These are phyloP conservation scores for Verticillium albo-atrum DNA, from an alignment of 2,329 filamentous ascomycete genomes.

Conservation along the genomic window DNA sequence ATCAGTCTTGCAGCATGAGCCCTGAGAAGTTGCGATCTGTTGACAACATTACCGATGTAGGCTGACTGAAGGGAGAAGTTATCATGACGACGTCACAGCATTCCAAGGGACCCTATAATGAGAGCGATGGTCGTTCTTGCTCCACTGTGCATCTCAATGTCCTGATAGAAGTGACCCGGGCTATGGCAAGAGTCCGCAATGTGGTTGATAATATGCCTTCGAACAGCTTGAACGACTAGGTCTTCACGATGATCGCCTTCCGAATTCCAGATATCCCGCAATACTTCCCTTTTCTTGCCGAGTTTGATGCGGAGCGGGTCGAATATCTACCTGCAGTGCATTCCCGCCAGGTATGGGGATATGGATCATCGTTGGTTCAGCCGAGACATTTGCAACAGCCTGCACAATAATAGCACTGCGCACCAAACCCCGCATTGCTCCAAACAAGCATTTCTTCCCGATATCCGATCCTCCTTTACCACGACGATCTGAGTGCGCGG, in stretches of 20 bases:
- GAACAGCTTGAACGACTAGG: not conserved
- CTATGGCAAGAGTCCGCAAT: too few relatives aligned
- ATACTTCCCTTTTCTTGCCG: not conserved
- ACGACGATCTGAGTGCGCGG: not conserved
- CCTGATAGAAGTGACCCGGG: too few relatives aligned
- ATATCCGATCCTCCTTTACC: not conserved
- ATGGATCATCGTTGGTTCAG: not conserved
- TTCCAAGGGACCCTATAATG: too few relatives aligned
- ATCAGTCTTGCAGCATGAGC: too few relatives aligned
- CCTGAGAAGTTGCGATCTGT: not conserved
- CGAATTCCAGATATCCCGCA: not conserved
- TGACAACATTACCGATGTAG: not conserved
- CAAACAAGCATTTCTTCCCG: not conserved
- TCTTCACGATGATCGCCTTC: not conserved
- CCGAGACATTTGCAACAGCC: not conserved
- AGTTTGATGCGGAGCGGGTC: not conserved
- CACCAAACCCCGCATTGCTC: too few relatives aligned
- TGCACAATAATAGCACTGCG: not conserved
- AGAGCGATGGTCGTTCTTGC: too few relatives aligned
- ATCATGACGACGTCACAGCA: not conserved
- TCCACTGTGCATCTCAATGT: too few relatives aligned
- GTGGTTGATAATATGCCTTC: too few relatives aligned
- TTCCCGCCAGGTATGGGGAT: not conserved
- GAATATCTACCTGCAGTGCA: not conserved
- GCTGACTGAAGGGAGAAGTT: not conserved